A percentile compares a stretch with the other conserved stretches of the same genome.
Conservation (phyloP, 805 yeast genomes). For the Candida silvicultrix region DNA sequence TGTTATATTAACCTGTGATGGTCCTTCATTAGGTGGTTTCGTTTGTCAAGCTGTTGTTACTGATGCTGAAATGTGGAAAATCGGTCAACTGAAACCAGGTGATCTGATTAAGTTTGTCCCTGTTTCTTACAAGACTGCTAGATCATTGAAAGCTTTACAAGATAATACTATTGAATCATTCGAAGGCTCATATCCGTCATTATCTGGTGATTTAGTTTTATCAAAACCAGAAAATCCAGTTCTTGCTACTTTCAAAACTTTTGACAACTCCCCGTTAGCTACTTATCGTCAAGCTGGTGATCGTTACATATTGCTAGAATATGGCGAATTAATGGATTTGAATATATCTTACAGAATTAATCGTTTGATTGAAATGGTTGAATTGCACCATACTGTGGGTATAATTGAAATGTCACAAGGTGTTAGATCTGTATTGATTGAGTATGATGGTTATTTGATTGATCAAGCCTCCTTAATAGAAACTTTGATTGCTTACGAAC, state of each 20-base stretch:
- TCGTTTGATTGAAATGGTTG: slow-evolving; percentile 69
- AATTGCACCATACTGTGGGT: slow-evolving; percentile 60
- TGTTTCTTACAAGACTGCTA: slow-evolving; percentile 61
- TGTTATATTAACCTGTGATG: slow-evolving; percentile 93
- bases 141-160: slow-evolving; percentile 53
- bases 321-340: slow-evolving; percentile 89
- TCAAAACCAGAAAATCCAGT: slow-evolving; percentile 64
- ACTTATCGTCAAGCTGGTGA: slow-evolving; percentile 97
- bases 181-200: slow-evolving; percentile 30
- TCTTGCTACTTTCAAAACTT: slow-evolving; percentile 43
- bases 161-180: slow-evolving; percentile 44
- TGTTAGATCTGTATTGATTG: slow-evolving; percentile 89
- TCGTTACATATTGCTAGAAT: slow-evolving; percentile 84
- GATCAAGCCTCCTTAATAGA: slow-evolving; percentile 57
- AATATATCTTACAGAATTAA: slow-evolving; percentile 82
- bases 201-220: slow-evolving; percentile 24
- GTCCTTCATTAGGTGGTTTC: slow-evolving; percentile 96
- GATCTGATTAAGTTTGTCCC: slow-evolving; percentile 80
- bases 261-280: slow-evolving; percentile 55
- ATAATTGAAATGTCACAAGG: slow-evolving; percentile 96
- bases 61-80: slow-evolving; percentile 96
- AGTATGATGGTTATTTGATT: slow-evolving; percentile 60
- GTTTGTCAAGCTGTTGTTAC: slow-evolving; percentile 95
- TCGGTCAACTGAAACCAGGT: slow-evolving; percentile 97
- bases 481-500: slow-evolving; percentile 67